phyloP scores from a whole-genome alignment of 176 grass and related monocot species.

The maize (Zea mays) region Zm-B73-REFERENCE-NAM-5.0 NC_050099.1:30275501-30276000 shows the following conservation, averaged over 20 bases:
- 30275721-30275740: constrained; percentile 40
- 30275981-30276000: constrained; percentile 38
- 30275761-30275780: constrained; percentile 19
- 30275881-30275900: constrained; percentile 39
- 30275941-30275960: constrained; percentile 45
- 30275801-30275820: constrained; percentile 18
- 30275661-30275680: constrained; percentile 41
- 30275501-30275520: too few species aligned
- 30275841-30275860: constrained; percentile 32
- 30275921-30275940: constrained; percentile 38
- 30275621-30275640: too few species aligned
- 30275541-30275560: too few species aligned
- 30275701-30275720: constrained; percentile 37
- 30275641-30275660: constrained; percentile 14
- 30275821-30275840: constrained; percentile 21
- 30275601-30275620: too few species aligned
- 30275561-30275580: too few species aligned
- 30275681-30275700: constrained; percentile 21
- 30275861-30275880: constrained; percentile 46
- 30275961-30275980: constrained; percentile 30
- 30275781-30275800: constrained; percentile 35
- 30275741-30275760: constrained; percentile 37
- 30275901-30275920: too few species aligned
- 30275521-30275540: too few species aligned
- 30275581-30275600: too few species aligned